Conservation (phyloP, 2,329 filamentous ascomycete genomes). For the Aureobasidium sp. region DNA sequence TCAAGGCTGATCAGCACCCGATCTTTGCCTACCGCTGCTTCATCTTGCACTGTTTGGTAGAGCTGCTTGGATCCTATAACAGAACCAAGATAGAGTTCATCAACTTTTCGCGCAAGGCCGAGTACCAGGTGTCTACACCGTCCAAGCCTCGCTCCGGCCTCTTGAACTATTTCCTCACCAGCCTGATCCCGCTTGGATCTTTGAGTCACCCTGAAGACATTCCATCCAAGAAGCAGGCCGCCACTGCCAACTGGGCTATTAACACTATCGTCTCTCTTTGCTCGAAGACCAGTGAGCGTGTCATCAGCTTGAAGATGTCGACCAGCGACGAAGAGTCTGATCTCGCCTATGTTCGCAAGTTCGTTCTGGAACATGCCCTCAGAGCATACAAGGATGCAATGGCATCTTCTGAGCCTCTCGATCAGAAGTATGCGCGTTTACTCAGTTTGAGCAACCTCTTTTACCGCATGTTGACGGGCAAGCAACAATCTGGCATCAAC, state of each 20-base stretch:
- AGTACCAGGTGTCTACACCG: constrained; percentile 74
- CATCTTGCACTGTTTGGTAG: constrained; percentile 81
- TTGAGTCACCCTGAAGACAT: constrained; percentile 68
- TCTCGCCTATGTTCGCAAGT: constrained; percentile 85
- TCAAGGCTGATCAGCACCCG: constrained; percentile 88
- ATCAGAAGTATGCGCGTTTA: constrained; percentile 80
- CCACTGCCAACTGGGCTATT: constrained; percentile 80
- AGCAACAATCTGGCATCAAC: constrained; percentile 52
- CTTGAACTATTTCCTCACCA: constrained; percentile 86
- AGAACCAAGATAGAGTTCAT: constrained; percentile 97
- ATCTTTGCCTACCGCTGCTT: constrained; percentile 97
- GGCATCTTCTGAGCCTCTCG: constrained; percentile 68
- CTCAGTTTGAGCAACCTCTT: constrained; percentile 86
- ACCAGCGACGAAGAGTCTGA: constrained; percentile 66
- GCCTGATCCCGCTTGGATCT: constrained; percentile 60
- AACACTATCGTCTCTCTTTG: constrained; percentile 81
- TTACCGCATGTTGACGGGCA: constrained; percentile 81
- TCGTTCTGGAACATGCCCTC: constrained; percentile 87
- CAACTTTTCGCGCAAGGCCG: constrained; percentile 91
- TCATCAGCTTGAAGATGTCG: constrained; percentile 43
- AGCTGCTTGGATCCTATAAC: constrained; percentile 86
- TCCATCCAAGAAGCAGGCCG: constrained; percentile 71
- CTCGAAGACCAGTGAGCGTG: constrained; percentile 75
- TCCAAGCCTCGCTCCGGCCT: constrained; percentile 91
- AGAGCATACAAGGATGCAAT: constrained; percentile 88